Evolutionary conservation across 139 green algal species (phyloP).

Genomic region (Chlorella vulgaris): DNA sequence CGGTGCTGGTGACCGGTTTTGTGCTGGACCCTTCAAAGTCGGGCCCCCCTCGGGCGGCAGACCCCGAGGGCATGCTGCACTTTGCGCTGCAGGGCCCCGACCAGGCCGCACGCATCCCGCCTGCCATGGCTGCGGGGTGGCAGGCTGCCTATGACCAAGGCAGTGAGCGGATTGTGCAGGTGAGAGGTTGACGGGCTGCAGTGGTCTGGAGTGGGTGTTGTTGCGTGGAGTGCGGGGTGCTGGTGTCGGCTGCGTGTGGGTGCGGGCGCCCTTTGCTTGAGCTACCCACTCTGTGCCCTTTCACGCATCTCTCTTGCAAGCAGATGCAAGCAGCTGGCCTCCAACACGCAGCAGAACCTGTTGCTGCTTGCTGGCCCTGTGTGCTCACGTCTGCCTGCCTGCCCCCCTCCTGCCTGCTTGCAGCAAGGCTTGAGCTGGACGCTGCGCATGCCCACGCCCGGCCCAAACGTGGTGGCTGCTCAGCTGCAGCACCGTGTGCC

Average conservation of each 20-base stretch:
- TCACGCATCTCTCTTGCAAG: background rate
- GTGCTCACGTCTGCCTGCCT: background rate
- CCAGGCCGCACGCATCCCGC: constrained; percentile 16
- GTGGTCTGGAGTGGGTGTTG: background rate
- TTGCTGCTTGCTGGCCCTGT: background rate
- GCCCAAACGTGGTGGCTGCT: constrained; percentile 43
- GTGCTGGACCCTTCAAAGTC: constrained; percentile 29
- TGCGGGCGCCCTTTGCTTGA: no score
- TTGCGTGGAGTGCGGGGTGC: background rate
- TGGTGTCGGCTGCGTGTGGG: no score
- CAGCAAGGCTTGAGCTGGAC: constrained; percentile 53
- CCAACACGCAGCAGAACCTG: no score
- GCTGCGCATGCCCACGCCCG: constrained; percentile 24
- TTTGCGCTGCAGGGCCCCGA: constrained; percentile 37
- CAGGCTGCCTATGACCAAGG: constrained; percentile 42
- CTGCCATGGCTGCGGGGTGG: background rate
- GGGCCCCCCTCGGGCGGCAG: background rate
- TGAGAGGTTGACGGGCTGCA: background rate
- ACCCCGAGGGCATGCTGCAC: constrained; percentile 20
- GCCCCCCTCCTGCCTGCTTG: background rate
- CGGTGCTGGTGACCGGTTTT: constrained; percentile 50
- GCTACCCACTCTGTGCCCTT: no score
- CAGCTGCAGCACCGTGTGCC: constrained; percentile 87
- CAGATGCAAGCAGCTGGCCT: no score
- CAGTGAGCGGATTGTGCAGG: constrained; percentile 29